Evolutionary conservation across 2,329 filamentous ascomycete genomes (phyloP), one percentile per base, ranked within the genome.

Genomic region (Didymella keratinophila): DNA sequence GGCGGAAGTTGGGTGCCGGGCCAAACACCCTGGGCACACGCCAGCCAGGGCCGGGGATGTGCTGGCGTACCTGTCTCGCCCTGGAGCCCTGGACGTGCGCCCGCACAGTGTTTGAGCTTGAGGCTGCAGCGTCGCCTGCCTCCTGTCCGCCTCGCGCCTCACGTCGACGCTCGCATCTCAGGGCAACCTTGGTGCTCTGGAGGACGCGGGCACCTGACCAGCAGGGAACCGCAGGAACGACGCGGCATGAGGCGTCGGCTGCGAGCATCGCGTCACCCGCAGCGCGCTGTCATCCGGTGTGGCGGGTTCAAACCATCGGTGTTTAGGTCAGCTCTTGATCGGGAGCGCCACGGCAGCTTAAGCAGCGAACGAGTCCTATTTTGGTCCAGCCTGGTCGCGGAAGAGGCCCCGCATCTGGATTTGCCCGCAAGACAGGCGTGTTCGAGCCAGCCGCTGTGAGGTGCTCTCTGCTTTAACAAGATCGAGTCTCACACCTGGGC

Each of bases 31-130:
- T 51, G 56, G 56, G 52, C 43, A 34, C 58, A 55, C 36, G 36
- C 36, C 36, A 60, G 58, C 28, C 58, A 50, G 56, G 46, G 32
- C 56, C 56, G 61, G 66, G 62, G 52, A 53, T 63, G 60, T 62
- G 62, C 55, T 70, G 70, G 68, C 70, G 70, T 73, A 60, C 71
- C 71, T 73, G 71, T 73, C 72, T 74, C 70, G 67, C 63, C 36
- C 32, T 36, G 46, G 34, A 30, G 27, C 39, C 20, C 27, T 34
- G 47, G 48, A 57, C 47, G 54, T 49, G 64, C 60, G 52, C 59
- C 61, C 63, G 65, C 64, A 57, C 63, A 34, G 63, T 63, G 69
- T 71, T 67, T 65, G 68, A 69, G n/a, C n/a, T 20, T 39, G 36
- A 20, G 63, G 60, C 62, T 63, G 58, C 62, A 51, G 57, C 52